Base-by-base conservation (phyloP, 1,139 yeast species). In the Yamadazyma spencermartinsiae region DNA sequence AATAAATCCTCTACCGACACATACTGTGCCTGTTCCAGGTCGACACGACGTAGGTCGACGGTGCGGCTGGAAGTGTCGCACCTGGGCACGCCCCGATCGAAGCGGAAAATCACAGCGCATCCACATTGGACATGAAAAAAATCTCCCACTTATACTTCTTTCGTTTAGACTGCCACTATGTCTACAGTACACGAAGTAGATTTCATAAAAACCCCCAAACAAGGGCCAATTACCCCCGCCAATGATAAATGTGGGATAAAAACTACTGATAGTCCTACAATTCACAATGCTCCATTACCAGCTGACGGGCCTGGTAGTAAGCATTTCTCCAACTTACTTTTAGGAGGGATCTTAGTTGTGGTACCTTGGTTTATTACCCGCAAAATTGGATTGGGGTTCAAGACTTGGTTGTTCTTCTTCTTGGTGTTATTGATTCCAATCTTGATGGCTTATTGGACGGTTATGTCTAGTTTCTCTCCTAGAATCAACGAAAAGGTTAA, bases 301-400 rank as follows among this genome's bases (percentile, higher is more conserved):
- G 96, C 95, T 6, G 97, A 88, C 60, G 97, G 96, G 31, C 88
- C 96, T 5, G 90, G 95, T 19, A 73, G 89, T 31, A 80, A 79
- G 55, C 78, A 82, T 51, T 88, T 89, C 65, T 77, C 79, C 62
- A 89, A 88, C 63, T 54, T 58, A 49, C 61, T 77, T n/a, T 58
- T 88, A 48, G 42, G 74, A 19, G 68, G 72, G 1, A 58, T 83
- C 33, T 53, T 85, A 45, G 55, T 72, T n/a, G 73, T 76, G 32
- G 63, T 86, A 37, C 96, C 97, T 11, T 76, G 57, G 50, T 81
- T 77, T 55, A 58, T 85, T 43, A 71, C 82, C 40, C 72, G 80
- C 51, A 82, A 80, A 60, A 49, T 87, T 31, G 89, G 92, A 25
- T 82, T 87, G 37, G 96, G 96, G 3, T 71, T 74, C 54, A 79